Percentiles rank a stretch among this genome's conserved stretches.
Conservation (phyloP, 1,284 basidiomycete species). For the Rhodotorula mucilaginosa region DNA sequence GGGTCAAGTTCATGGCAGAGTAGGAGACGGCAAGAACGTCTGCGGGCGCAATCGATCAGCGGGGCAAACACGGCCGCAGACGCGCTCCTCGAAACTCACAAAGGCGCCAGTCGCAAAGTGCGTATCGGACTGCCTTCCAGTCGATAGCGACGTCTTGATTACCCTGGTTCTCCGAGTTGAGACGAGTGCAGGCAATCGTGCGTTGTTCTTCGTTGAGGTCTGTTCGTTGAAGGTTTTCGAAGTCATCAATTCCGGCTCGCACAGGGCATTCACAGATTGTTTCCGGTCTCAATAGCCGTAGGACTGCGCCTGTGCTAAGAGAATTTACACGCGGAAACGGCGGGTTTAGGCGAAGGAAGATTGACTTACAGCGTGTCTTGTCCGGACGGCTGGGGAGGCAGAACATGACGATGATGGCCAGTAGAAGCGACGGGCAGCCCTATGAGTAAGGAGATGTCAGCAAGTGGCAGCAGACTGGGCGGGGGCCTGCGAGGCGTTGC, state of each 20-base stretch:
- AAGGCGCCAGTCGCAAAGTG: constrained; percentile 63
- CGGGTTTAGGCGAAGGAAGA: too few relatives aligned
- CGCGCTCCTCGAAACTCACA: constrained; percentile 57
- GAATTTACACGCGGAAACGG: too few relatives aligned
- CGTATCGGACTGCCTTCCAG: constrained; percentile 56
- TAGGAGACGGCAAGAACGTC: constrained; percentile 16
- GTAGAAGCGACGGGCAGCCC: constrained; percentile 65
- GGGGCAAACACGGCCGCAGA: too few relatives aligned
- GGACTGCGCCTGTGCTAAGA: too few relatives aligned
- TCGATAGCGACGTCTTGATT: constrained; percentile 55
- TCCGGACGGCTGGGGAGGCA: constrained; percentile 76
- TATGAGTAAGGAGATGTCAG: too few relatives aligned
- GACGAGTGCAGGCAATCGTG: constrained; percentile 66
- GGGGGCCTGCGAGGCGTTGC: too few relatives aligned
- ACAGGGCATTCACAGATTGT: too few relatives aligned
- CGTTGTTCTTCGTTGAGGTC: constrained; percentile 69
- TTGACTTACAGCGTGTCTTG: constrained; percentile 55
- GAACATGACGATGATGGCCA: constrained; percentile 65
- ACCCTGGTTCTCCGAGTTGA: constrained; percentile 66
- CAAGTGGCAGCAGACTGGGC: too few relatives aligned
- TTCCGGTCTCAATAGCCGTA: too few relatives aligned
- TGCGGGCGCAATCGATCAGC: background rate
- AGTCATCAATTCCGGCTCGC: too few relatives aligned
- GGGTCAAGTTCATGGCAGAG: constrained; percentile 72
- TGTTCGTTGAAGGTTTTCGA: too few relatives aligned